Conservation (phyloP, 164 flowering plant species). For the Stephania yunnanensis region DNA sequence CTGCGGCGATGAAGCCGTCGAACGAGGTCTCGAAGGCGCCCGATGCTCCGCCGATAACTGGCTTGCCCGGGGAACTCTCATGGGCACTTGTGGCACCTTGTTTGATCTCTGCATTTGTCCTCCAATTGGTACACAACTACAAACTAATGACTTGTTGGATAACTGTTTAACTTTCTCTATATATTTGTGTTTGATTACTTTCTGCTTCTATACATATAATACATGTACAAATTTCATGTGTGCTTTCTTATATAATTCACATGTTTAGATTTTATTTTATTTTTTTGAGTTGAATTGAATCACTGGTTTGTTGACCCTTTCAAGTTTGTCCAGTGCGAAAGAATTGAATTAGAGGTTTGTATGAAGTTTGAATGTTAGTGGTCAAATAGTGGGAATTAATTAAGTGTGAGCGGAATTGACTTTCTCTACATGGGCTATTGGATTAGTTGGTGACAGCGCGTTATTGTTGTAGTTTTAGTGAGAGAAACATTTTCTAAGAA, state of each 20-base stretch:
- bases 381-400: too few species aligned
- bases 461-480: too few species aligned
- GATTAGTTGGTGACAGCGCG: too few species aligned
- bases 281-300: too few species aligned
- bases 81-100: slow-evolving; percentile 4
- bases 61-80: not conserved
- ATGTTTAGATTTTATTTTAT: not conserved
- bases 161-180: not conserved
- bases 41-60: not conserved
- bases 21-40: not conserved
- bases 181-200: not conserved
- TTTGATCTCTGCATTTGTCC: slow-evolving; percentile 7
- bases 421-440: too few species aligned
- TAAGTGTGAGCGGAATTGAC: too few species aligned
- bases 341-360: not conserved
- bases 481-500: too few species aligned
- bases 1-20: not conserved
- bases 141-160: not conserved
- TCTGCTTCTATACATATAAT: not conserved
- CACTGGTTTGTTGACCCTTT: not conserved
- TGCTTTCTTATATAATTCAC: not conserved
- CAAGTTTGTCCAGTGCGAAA: not conserved
- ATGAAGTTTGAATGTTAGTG: too few species aligned
- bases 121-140: not conserved
- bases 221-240: not conserved